Base-by-base conservation (phyloP, 2,329 filamentous ascomycete genomes). In the Exutisphaerella laricina region DNA sequence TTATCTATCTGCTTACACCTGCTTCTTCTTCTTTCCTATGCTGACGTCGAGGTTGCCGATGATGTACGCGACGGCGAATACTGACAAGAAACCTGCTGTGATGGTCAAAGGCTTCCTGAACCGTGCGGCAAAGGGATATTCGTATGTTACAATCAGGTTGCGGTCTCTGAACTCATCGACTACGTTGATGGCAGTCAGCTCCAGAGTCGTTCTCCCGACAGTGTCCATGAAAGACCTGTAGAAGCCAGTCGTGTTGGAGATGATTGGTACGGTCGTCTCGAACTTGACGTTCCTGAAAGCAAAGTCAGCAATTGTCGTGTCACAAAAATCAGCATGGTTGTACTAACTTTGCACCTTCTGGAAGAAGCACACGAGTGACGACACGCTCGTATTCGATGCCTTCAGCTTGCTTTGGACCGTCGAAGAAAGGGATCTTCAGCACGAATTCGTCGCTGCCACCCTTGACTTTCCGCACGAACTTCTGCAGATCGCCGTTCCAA, bases 181-280 rank as follows among this genome's bases (percentile, higher is more conserved):
- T 39, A 97, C 71, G 64, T 96, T 97, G 56, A 81, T 75, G 5
- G 88, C 86, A 49, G 83, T 85, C 58, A 98, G 74, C 38, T 77
- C 82, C 48, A 98, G 74, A 0, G 82, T 78, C 0, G 90, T 94
- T 51, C 92, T 85, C 48, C 92, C 92, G 22, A 90, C 59, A 0
- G 92, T 97, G 66, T 98, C 92, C 70, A 98, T 84, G 68, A 88
- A 98, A 0, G 89, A 96, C 66, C 82, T 83, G 69, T 92, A 79
- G n/a, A 83, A 68, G 51, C 75, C 78, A 14, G 73, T 69, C n/a
- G 70, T 66, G 49, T 79, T 76, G 36, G 75, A 72, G 36, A 79
- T 71, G 43, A 92, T 64, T 1, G 89, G 88, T 22, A 95, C 73
- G 4, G 78, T 77, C 40, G 88, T 88, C 51, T 78, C 73, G 60